Conservation (phyloP, 2,329 filamentous ascomycete species). For the Colletotrichum lentis region DNA sequence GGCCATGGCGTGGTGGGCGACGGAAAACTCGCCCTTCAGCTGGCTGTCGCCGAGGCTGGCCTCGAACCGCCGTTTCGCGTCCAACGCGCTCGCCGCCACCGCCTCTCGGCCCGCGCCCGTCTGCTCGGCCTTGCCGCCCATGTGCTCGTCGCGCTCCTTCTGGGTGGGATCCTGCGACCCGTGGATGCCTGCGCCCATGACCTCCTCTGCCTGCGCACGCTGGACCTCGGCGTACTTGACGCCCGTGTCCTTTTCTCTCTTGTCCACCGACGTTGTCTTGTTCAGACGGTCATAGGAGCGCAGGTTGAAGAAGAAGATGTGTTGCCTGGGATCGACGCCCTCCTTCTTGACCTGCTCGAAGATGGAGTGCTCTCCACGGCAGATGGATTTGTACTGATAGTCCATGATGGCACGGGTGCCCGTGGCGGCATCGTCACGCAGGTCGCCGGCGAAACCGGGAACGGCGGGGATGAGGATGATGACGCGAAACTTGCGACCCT, state of each 20-base stretch:
- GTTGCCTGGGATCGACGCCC: constrained; percentile 78
- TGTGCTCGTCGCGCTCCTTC: constrained; percentile 58
- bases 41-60: constrained; percentile 52
- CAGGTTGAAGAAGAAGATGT: constrained; percentile 95
- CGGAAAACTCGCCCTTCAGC: constrained; percentile 52
- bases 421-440: constrained; percentile 81
- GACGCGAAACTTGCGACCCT: constrained; percentile 86
- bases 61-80: constrained; percentile 64
- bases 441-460: constrained; percentile 91
- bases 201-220: constrained; percentile 85
- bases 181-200: constrained; percentile 80
- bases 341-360: constrained; percentile 76
- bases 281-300: constrained; percentile 93
- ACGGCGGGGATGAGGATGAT: constrained; percentile 92
- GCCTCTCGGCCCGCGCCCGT: constrained; percentile 40
- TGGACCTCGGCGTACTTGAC: constrained; percentile 88
- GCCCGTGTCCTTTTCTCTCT: constrained; percentile 81
- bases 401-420: constrained; percentile 97
- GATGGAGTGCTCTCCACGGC: constrained; percentile 89
- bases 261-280: constrained; percentile 75
- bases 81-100: constrained; percentile 50
- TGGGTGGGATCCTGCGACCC: constrained; percentile 58
- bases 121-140: constrained; percentile 53
- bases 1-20: constrained; percentile 85
- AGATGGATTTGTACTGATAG: constrained; percentile 97